Evolutionary conservation across 371 early-diverging fungal genomes (phyloP).

Genomic region (Nosema muscidifuracis): DNA sequence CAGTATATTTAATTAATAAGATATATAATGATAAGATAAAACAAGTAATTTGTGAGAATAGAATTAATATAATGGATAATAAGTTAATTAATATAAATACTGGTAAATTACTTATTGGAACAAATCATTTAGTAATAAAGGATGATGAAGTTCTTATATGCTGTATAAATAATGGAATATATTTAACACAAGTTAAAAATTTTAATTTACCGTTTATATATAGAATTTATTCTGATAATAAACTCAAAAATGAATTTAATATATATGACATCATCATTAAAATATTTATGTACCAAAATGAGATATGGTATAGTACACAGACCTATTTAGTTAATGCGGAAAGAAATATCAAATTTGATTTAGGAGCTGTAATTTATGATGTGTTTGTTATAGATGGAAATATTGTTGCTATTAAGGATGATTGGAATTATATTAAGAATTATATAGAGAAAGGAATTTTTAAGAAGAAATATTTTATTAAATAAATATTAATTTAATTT

Average conservation of each 20-base stretch:
- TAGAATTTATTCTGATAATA: not conserved
- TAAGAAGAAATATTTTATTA: constrained; percentile 6
- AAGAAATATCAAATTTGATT: not conserved
- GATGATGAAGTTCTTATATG: no score
- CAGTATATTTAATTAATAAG: no score
- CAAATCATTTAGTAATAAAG: no score
- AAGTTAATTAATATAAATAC: no score
- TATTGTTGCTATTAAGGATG: constrained; percentile 1
- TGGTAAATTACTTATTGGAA: no score
- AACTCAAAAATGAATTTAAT: not conserved
- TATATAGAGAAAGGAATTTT: not conserved
- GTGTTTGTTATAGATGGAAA: not conserved
- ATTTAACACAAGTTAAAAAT: no score
- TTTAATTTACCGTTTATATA: no score
- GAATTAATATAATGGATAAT: no score
- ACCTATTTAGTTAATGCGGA: not conserved
- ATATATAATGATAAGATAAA: no score
- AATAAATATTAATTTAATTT: not conserved
- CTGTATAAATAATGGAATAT: no score
- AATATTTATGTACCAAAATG: not conserved
- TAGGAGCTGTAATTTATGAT: constrained; percentile 1
- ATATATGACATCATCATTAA: not conserved
- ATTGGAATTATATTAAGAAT: constrained; percentile 1
- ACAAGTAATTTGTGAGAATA: no score
- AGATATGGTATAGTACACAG: not conserved